Evolutionary conservation across 2,329 filamentous ascomycete species (phyloP), one percentile per base, ranked within the genome.

Genomic region (Periconia sp.): DNA sequence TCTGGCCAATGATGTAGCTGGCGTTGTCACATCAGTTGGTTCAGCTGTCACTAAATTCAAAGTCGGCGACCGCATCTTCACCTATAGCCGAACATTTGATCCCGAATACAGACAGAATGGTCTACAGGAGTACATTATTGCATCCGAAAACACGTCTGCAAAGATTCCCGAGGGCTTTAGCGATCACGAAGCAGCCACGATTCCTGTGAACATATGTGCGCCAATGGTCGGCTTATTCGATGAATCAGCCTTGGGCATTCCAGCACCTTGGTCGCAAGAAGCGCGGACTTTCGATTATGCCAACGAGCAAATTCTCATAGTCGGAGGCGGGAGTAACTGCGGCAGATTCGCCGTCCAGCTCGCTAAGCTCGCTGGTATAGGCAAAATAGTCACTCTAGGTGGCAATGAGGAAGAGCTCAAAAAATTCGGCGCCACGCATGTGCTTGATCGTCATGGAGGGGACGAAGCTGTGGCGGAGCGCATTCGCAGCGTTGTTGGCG

Each of bases 11-110:
- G 78, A 81, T 42, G 73, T 77, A 7, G 73, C 75, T 4, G 78
- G 77, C 23, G 59, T 66, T 1, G 76, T 81, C 19, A 63, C 73
- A 13, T 68, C 64, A 2, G 71, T 81, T 8, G 83, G 82, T 29
- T 61, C 72, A 2, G 75, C 76, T 9, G 81, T 83, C 11, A 71
- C 60, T 6, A 67, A 71, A 19, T 82, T 81, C 70, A 73, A 76
- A 52, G 66, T 74, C 30, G 83, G 83, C n/a, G 81, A 85, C 56
- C 71, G 73, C 21, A 80, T 85, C 4, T 57, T 75, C 26, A 82
- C 82, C 0, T 75, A 72, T 29, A 43, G 52, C 5, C 29, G 22
- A 13, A 40, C 54, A 32, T 21, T 40, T 6, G 21, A 25, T 11
- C 36, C 19, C 10, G 30, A 28, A 3, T 32, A 43, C 29, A 6